These are phyloP conservation scores for Leccinellum luteum DNA, from an alignment of 768 basidiomycete genomes.

Conservation along the genomic window DNA sequence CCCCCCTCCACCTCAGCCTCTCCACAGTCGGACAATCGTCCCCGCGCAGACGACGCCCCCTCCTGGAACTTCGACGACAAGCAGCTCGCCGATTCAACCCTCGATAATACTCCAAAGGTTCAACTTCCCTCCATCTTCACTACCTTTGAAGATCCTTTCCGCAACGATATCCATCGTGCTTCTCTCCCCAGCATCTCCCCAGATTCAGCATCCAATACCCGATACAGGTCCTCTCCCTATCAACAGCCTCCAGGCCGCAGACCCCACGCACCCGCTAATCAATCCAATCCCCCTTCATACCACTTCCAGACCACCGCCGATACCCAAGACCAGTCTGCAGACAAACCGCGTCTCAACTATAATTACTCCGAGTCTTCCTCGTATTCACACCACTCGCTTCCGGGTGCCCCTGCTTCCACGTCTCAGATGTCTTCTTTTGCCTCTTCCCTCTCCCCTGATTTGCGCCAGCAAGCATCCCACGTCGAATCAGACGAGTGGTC, in stretches of 20 bases:
- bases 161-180: slow-evolving; percentile 55
- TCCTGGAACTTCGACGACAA: slow-evolving; percentile 36
- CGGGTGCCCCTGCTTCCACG: slow-evolving; percentile 51
- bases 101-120: slow-evolving; percentile 49
- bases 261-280: slow-evolving; percentile 43
- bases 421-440: slow-evolving; percentile 50
- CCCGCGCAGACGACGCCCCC: slow-evolving; percentile 32
- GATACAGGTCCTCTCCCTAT: slow-evolving; percentile 56
- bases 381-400: slow-evolving; percentile 48
- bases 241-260: slow-evolving; percentile 48
- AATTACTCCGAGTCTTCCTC: slow-evolving; percentile 45
- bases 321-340: slow-evolving; percentile 39
- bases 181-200: slow-evolving; percentile 62
- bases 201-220: slow-evolving; percentile 39
- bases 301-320: slow-evolving; percentile 54
- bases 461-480: slow-evolving; percentile 40
- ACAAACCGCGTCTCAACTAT: slow-evolving; percentile 39
- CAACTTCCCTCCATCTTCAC: slow-evolving; percentile 75
- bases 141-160: slow-evolving; percentile 59
- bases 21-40: slow-evolving; percentile 48
- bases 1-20: slow-evolving; percentile 49
- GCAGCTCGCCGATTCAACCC: slow-evolving; percentile 37
- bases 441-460: slow-evolving; percentile 46
- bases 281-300: slow-evolving; percentile 41
- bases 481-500: slow-evolving; percentile 57